These are phyloP conservation scores for Auriscalpium microsporum DNA, from an alignment of 768 basidiomycete genomes.

Conservation along the genomic window DNA sequence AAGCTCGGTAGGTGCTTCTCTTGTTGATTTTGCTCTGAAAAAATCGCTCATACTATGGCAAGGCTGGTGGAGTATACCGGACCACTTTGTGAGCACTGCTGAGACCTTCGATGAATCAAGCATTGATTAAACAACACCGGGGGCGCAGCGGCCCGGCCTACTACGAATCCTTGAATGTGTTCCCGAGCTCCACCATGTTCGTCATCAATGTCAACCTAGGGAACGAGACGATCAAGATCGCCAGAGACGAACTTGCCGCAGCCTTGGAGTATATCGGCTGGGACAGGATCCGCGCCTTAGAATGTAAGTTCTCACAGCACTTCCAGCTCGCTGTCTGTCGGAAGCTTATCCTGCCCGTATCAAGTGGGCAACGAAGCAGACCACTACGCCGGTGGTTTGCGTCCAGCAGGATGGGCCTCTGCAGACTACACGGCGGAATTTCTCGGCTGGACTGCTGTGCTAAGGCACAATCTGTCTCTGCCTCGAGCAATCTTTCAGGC, in stretches of 20 bases:
- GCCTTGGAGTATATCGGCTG: conserved; percentile 18
- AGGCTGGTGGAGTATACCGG: conserved; percentile 23
- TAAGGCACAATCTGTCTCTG: conserved; percentile 14
- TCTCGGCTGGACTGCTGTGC: conserved; percentile 20
- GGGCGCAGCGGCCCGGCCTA: conserved; percentile 18
- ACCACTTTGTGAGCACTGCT: conserved; percentile 18
- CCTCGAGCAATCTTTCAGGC: conserved; percentile 17
- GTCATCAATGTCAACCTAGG: conserved; percentile 24
- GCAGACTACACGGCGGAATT: conserved; percentile 19
- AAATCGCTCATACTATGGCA: background rate
- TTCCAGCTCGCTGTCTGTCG: background rate
- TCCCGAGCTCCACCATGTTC: conserved; percentile 18
- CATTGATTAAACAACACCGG: no score
- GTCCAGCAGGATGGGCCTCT: conserved; percentile 16
- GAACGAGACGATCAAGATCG: conserved; percentile 21
- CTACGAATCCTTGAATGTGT: conserved; percentile 20
- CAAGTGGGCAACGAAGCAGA: conserved; percentile 22
- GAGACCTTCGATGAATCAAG: background rate
- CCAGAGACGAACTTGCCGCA: conserved; percentile 19
- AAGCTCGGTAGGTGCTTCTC: conserved; percentile 16
- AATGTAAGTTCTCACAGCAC: conserved; percentile 13
- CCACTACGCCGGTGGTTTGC: conserved; percentile 17
- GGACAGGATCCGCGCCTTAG: conserved; percentile 19
- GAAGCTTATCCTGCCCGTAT: background rate
- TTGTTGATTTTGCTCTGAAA: background rate